Evolutionary conservation across 306 rosid genomes (phyloP).

Genomic region (Vigna reflexopilosa): DNA sequence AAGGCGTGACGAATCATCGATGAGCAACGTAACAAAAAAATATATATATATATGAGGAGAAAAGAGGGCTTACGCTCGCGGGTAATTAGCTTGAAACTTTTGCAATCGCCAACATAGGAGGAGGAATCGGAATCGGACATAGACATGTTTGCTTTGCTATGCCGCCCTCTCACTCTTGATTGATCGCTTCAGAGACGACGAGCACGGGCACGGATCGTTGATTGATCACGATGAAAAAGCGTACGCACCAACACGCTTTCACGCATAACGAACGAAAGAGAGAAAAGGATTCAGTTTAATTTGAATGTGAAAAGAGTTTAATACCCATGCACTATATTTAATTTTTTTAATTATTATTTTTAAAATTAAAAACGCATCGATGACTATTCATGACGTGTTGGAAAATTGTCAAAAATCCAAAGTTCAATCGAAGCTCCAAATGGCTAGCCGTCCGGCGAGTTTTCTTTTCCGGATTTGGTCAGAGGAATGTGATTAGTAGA

Average conservation of each 20-base stretch:
- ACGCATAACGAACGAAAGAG: not conserved
- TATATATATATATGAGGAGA: not conserved
- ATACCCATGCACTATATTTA: not conserved
- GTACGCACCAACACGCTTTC: not conserved
- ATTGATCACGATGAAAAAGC: constrained; percentile 1
- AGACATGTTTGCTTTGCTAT: constrained; percentile 46
- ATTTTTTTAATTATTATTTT: not conserved
- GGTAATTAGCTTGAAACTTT: constrained; percentile 49
- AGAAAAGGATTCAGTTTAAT: not conserved
- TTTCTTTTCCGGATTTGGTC: not conserved
- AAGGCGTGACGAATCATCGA: constrained; percentile 8
- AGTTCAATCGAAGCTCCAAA: constrained; percentile 5
- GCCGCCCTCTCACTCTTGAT: constrained; percentile 26
- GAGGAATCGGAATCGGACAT: constrained; percentile 57
- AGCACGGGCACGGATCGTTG: constrained; percentile 38
- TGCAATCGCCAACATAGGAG: constrained; percentile 46
- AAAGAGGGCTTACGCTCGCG: constrained; percentile 55
- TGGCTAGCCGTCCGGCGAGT: not conserved
- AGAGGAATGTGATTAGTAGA: not conserved
- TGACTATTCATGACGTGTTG: constrained; percentile 30
- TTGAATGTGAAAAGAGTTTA: constrained; percentile 3
- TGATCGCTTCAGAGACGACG: constrained; percentile 39
- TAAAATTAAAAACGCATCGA: not conserved
- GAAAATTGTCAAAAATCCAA: constrained; percentile 18
- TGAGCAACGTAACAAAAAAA: not conserved